These are phyloP conservation scores for Globisporangium polare DNA, from an alignment of 352 stramenopile species.

Conservation along the genomic window DNA sequence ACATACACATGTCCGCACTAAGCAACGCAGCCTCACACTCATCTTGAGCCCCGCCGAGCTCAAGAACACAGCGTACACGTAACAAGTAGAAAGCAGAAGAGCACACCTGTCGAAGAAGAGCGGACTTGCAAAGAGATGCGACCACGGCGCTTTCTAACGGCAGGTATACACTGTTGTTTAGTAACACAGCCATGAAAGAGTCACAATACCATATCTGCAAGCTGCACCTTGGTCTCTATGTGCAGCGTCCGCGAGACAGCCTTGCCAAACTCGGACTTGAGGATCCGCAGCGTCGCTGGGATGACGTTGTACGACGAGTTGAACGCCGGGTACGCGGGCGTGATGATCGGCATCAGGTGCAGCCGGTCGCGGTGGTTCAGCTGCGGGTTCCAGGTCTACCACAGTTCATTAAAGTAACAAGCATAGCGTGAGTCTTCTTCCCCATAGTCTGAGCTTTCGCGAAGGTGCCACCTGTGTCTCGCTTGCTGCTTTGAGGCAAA, in stretches of 20 bases:
- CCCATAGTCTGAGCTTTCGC: background rate
- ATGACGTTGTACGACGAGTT: constrained; percentile 99
- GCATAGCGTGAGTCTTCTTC: background rate
- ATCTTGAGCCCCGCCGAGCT: background rate
- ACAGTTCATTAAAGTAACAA: background rate
- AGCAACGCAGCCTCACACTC: background rate
- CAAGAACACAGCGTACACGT: background rate
- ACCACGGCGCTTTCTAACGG: constrained; percentile 67
- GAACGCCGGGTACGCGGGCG: constrained; percentile 96
- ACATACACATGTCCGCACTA: constrained; percentile 13
- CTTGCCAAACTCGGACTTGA: constrained; percentile 88
- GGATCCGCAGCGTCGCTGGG: constrained; percentile 84
- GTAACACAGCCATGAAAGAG: background rate
- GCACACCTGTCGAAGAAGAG: constrained; percentile 75
- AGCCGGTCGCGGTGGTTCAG: constrained; percentile 75
- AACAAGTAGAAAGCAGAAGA: background rate
- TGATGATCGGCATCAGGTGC: constrained; percentile 99
- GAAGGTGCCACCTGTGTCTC: background rate
- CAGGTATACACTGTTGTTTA: constrained; percentile 7
- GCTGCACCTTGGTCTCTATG: constrained; percentile 78
- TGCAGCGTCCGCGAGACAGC: constrained; percentile 57
- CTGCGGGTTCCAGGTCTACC: constrained; percentile 88
- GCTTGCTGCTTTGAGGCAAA: background rate
- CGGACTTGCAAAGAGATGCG: constrained; percentile 67
- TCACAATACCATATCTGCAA: background rate